Conservation (phyloP, 1,139 yeast genomes). For the Pichia terricola region DNA sequence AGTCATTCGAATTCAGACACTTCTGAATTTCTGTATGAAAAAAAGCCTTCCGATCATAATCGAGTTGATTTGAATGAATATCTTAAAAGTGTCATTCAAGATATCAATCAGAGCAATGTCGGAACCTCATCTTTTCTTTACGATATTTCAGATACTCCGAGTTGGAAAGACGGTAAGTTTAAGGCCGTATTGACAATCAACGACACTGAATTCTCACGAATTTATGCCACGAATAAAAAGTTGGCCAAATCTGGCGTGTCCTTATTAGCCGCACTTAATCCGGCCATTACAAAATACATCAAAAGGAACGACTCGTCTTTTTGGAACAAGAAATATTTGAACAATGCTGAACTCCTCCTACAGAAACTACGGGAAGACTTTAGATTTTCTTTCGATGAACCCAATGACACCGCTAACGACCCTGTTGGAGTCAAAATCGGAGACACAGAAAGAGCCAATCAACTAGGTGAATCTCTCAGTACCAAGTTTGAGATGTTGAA, state of each 20-base stretch:
- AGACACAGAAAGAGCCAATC: too few species aligned
- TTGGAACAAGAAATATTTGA: slow-evolving; percentile 8
- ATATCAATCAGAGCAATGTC: slow-evolving; percentile 7
- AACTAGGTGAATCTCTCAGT: too few species aligned
- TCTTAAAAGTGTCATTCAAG: slow-evolving; percentile 9
- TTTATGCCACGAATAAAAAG: slow-evolving; percentile 10
- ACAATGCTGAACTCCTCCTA: not conserved
- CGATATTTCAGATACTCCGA: slow-evolving; percentile 1
- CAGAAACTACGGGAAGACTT: not conserved
- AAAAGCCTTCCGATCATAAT: not conserved
- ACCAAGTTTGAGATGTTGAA: not conserved
- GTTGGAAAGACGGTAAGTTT: slow-evolving; percentile 3
- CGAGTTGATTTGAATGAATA: slow-evolving; percentile 2
- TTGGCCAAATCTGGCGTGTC: slow-evolving; percentile 12
- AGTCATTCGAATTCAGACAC: too few species aligned
- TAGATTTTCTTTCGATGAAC: not conserved
- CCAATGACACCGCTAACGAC: not conserved
- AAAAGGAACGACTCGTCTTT: slow-evolving; percentile 2
- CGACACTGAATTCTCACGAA: not conserved
- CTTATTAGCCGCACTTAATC: slow-evolving; percentile 8
- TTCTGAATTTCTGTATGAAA: not conserved
- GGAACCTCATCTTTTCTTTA: slow-evolving; percentile 1
- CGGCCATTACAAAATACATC: slow-evolving; percentile 1
- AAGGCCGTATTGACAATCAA: slow-evolving; percentile 3
- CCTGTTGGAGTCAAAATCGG: not conserved